Conservation (phyloP, 202 grass and related monocot species). For the Dendrocalamus latiflorus region DNA sequence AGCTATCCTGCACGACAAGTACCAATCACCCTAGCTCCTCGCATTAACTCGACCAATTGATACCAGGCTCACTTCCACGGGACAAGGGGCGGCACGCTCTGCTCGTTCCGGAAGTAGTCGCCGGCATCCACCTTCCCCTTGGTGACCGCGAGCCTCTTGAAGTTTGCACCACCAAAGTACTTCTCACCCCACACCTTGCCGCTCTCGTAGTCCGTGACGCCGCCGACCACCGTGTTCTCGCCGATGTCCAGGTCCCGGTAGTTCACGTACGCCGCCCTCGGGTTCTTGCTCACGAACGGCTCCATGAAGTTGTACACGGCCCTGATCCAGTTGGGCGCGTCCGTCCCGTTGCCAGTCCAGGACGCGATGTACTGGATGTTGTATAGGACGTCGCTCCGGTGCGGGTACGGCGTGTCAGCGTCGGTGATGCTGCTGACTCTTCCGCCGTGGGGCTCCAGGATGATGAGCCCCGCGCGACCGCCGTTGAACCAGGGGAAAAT, state of each 20-base stretch:
- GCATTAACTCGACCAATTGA: neutral
- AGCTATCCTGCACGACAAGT: neutral
- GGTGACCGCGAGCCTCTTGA: constrained; percentile 43
- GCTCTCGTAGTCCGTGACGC: constrained; percentile 21
- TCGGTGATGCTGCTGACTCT: constrained; percentile 4
- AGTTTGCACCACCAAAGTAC: constrained; percentile 58
- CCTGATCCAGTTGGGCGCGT: constrained; percentile 23
- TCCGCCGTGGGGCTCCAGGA: constrained; percentile 32
- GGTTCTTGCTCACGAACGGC: constrained; percentile 31
- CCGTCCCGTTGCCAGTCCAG: neutral
- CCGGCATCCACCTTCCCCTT: constrained; percentile 37
- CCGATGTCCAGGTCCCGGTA: constrained; percentile 59
- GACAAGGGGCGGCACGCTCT: constrained; percentile 52
- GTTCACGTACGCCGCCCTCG: constrained; percentile 48
- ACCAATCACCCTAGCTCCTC: neutral
- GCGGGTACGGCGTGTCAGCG: constrained; percentile 40
- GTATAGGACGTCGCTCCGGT: constrained; percentile 50
- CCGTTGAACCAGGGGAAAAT: constrained; percentile 21
- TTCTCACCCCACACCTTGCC: constrained; percentile 35
- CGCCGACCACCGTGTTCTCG: neutral
- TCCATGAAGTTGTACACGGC: constrained; percentile 33
- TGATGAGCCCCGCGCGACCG: neutral
- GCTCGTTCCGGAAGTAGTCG: constrained; percentile 64
- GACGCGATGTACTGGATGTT: constrained; percentile 50
- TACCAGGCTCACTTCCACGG: neutral